A percentile compares a stretch with the other conserved stretches of the same genome.
Evolutionary conservation across 345 rosid species (phyloP).

Genomic region (Syzygium aromaticum): DNA sequence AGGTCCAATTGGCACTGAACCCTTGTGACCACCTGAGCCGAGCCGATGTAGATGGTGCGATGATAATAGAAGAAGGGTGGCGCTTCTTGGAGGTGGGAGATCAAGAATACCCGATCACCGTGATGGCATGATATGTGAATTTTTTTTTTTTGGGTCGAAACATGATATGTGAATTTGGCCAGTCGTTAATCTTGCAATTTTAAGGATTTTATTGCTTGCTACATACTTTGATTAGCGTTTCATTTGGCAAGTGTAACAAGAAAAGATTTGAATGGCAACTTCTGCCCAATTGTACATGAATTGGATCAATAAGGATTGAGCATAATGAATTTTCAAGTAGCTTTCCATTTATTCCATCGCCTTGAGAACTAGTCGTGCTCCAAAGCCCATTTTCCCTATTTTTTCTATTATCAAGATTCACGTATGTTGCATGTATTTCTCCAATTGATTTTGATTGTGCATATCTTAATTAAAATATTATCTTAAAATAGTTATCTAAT

Average conservation of each 20-base stretch:
- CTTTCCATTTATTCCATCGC: background rate
- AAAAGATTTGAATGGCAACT: background rate
- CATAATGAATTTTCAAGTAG: background rate
- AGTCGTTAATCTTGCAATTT: background rate
- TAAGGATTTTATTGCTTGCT: background rate
- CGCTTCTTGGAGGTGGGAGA: slow-evolving; percentile 67
- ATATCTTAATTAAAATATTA: no score
- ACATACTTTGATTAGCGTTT: background rate
- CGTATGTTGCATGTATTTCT: no score
- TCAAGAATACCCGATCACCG: slow-evolving; percentile 37
- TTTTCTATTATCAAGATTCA: no score
- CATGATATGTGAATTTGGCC: slow-evolving; percentile 8
- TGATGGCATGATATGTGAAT: slow-evolving; percentile 17
- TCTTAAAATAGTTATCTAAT: no score
- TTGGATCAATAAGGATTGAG: background rate
- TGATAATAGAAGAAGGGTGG: slow-evolving; percentile 67
- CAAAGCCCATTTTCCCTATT: background rate
- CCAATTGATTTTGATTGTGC: no score
- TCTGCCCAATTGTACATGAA: background rate
- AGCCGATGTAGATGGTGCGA: slow-evolving; percentile 57
- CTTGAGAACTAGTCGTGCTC: background rate
- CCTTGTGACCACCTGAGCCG: slow-evolving; percentile 62
- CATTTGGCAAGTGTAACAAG: background rate
- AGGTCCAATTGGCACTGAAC: slow-evolving; percentile 43
- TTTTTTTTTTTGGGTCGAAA: no score